A percentile compares a stretch with the other conserved stretches of the same genome.
Conservation (phyloP, 106 monocot species). For the Dioscorea alata region DNA sequence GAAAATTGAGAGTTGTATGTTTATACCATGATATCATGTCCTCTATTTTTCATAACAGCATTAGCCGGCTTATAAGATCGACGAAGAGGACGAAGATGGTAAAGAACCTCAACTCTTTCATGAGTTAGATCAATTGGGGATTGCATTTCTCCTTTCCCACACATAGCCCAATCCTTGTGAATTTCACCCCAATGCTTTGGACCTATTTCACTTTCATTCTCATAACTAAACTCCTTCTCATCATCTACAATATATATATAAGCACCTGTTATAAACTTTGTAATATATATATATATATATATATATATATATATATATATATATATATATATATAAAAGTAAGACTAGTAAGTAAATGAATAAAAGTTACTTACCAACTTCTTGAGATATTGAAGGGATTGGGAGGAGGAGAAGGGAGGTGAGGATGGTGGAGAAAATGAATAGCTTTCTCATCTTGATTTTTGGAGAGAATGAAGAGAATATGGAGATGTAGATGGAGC, state of each 20-base stretch:
- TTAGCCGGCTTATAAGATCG: constrained; percentile 32
- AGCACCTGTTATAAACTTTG: no score
- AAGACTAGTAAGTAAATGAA: no score
- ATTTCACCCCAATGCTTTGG: constrained; percentile 51
- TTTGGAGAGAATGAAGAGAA: no score
- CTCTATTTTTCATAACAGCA: constrained; percentile 47
- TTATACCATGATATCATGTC: constrained; percentile 68
- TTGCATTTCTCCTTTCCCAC: constrained; percentile 45
- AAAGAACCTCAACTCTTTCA: constrained; percentile 14
- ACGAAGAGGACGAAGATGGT: constrained; percentile 9
- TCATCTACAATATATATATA: constrained; percentile 30
- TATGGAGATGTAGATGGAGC: no score
- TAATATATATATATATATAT: not conserved
- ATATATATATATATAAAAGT: no score
- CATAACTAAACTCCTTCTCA: constrained; percentile 54
- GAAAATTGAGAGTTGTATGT: not conserved
- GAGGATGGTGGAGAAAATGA: not conserved
- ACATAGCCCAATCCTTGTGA: constrained; percentile 33
- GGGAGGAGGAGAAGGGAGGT: not conserved
- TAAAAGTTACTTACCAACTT: constrained; percentile 10
- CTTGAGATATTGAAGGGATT: constrained; percentile 6
- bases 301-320: not conserved
- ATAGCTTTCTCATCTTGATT: not conserved
- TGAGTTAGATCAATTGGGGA: constrained; percentile 59
- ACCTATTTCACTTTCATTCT: constrained; percentile 15